Percentiles rank a stretch among this genome's conserved stretches.
phyloP scores from a whole-genome alignment of 345 rosid genomes.

The Turritis glabra region DNA sequence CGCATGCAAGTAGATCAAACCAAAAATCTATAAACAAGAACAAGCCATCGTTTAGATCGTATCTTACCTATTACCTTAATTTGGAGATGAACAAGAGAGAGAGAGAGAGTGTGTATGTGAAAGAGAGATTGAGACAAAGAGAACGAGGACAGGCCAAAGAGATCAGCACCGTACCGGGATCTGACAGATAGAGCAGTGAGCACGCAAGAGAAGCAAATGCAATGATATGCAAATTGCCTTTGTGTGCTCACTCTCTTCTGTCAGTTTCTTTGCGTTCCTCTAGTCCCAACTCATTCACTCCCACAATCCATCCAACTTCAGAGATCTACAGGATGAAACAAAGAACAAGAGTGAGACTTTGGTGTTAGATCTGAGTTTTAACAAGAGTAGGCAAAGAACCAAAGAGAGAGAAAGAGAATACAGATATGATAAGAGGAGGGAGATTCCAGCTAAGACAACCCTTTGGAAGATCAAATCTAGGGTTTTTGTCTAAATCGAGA shows the following conservation, averaged over 20 bases:
- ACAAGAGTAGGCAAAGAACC: conserved; percentile 5
- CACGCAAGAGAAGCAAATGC: conserved; percentile 83
- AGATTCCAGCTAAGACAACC: conserved; percentile 13
- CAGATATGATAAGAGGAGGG: not conserved
- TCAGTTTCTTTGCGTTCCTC: conserved; percentile 61
- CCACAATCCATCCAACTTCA: conserved; percentile 13
- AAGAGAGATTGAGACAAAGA: conserved; percentile 29
- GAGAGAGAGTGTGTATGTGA: not conserved
- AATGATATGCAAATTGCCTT: conserved; percentile 57
- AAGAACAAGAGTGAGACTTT: conserved; percentile 10
- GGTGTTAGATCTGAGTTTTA: conserved; percentile 19
- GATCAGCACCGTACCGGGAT: conserved; percentile 55
- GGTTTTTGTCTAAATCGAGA: conserved; percentile 35
- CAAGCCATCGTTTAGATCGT: not conserved
- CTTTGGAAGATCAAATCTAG: conserved; percentile 31
- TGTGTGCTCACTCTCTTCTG: conserved; percentile 99
- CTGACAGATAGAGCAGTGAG: conserved; percentile 97
- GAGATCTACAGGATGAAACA: conserved; percentile 32
- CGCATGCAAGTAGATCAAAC: conserved; percentile 25
- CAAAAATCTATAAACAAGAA: conserved; percentile 11
- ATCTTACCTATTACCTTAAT: conserved; percentile 3
- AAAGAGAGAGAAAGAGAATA: not conserved
- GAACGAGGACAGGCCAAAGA: conserved; percentile 43
- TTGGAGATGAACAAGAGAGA: conserved; percentile 3
- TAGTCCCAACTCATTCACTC: conserved; percentile 14